A percentile compares a stretch with the other conserved stretches of the same genome.
Conservation (phyloP, 2,329 filamentous ascomycete genomes). For the Ceratocystis albifundus region DNA sequence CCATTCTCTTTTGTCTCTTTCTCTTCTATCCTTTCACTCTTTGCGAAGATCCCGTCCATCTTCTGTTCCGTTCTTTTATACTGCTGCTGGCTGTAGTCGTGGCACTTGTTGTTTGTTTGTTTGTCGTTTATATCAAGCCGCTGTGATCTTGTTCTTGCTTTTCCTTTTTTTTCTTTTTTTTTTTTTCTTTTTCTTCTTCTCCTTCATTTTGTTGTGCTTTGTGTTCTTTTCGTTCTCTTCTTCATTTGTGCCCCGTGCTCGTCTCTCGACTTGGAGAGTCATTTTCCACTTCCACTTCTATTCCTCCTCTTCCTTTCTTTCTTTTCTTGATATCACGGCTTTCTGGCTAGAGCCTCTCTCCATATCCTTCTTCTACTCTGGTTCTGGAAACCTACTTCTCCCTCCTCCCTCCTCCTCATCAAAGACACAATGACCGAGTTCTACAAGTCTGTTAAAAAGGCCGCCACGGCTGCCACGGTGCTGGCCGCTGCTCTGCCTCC, state of each 20-base stretch:
- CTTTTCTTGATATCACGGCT: slow-evolving; percentile 3
- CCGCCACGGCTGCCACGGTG: neutral
- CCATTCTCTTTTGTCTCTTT: neutral
- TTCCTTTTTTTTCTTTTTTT: no score
- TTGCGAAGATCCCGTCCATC: neutral
- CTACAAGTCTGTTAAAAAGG: slow-evolving; percentile 19
- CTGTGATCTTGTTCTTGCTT: neutral
- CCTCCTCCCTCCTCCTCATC: neutral
- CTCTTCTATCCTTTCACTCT: neutral
- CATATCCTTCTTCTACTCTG: neutral
- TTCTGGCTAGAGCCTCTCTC: neutral
- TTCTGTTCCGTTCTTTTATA: neutral
- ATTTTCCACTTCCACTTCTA: neutral
- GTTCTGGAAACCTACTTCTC: neutral
- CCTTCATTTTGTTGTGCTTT: neutral
- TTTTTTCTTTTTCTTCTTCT: slow-evolving; percentile 16
- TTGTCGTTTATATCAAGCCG: neutral
- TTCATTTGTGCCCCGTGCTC: neutral
- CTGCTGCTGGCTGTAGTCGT: neutral
- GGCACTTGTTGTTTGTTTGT: neutral
- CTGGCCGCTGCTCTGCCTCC: slow-evolving; percentile 18
- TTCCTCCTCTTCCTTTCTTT: slow-evolving; percentile 4
- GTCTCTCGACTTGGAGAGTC: neutral
- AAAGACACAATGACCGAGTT: slow-evolving; percentile 14
- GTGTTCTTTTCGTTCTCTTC: neutral